These are phyloP conservation scores for Funneliformis mosseae DNA, from an alignment of 192 early-diverging fungal genomes.

Conservation along the genomic window DNA sequence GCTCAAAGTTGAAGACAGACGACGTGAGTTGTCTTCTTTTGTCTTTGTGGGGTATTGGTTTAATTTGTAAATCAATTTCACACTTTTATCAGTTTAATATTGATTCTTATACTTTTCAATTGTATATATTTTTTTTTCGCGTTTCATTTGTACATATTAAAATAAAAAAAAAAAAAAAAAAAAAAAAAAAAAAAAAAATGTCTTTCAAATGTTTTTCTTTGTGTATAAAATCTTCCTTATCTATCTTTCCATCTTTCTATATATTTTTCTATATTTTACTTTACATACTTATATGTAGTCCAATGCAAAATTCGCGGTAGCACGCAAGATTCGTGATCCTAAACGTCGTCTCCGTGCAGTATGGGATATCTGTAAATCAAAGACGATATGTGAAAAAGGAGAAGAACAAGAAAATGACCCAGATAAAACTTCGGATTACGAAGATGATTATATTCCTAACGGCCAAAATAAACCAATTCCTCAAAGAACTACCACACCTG, in stretches of 20 bases:
- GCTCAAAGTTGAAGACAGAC: constrained; percentile 91
- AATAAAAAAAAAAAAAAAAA: not conserved
- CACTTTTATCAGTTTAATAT: not conserved
- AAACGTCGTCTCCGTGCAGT: constrained; percentile 78
- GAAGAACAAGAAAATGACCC: constrained; percentile 65
- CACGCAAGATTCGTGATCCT: constrained; percentile 67
- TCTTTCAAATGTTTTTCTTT: not conserved
- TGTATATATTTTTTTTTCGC: not conserved
- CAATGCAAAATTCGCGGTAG: constrained; percentile 67
- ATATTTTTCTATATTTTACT: not conserved
- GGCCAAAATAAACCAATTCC: constrained; percentile 8
- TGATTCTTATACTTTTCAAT: not conserved
- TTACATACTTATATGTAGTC: constrained; percentile 41
- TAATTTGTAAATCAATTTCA: not conserved
- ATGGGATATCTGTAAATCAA: constrained; percentile 85
- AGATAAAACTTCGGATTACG: constrained; percentile 28
- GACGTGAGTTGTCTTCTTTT: constrained; percentile 50
- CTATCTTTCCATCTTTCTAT: not conserved
- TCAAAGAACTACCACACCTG: constrained; percentile 19
- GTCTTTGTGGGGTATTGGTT: not conserved
- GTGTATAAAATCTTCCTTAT: not conserved
- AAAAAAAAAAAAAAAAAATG: not conserved
- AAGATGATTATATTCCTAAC: not conserved
- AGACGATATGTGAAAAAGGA: constrained; percentile 79
- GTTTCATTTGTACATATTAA: not conserved